Percentiles rank a stretch among this genome's conserved stretches.
Conservation (phyloP, 1,284 basidiomycete genomes). For the Apiotrichum sp. region DNA sequence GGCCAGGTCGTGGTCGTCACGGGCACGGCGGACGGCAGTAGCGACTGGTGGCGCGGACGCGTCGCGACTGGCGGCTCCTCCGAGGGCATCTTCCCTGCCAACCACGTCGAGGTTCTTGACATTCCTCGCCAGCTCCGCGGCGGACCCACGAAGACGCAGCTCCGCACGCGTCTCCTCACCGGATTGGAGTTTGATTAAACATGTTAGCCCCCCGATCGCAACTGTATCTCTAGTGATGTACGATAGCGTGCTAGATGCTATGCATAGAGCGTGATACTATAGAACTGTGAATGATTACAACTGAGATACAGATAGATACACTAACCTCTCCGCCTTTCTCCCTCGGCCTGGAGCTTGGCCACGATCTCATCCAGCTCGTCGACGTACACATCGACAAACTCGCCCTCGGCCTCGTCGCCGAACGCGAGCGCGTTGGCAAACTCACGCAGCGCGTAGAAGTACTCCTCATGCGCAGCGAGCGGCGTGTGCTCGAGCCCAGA, state of each 20-base stretch:
- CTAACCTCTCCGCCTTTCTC: no score
- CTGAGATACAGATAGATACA: no score
- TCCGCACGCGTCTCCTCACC: slow-evolving; percentile 24
- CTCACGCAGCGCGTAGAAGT: slow-evolving; percentile 10
- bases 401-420: background rate
- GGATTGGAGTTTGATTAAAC: slow-evolving; percentile 11
- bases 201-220: no score
- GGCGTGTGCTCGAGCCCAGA: slow-evolving; percentile 44
- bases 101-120: slow-evolving; percentile 54
- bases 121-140: slow-evolving; percentile 32
- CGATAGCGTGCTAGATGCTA: background rate
- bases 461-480: slow-evolving; percentile 6
- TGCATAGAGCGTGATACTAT: no score
- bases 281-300: no score
- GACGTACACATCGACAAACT: slow-evolving; percentile 15
- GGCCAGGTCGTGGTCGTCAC: slow-evolving; percentile 73
- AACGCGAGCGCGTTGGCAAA: slow-evolving; percentile 4
- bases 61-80: slow-evolving; percentile 56
- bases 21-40: slow-evolving; percentile 65
- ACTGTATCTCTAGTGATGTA: background rate
- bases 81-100: slow-evolving; percentile 56
- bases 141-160: slow-evolving; percentile 25
- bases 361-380: slow-evolving; percentile 9
- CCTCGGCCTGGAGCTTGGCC: slow-evolving; percentile 4
- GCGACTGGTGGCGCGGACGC: slow-evolving; percentile 63